Base-by-base conservation (phyloP, 2,329 filamentous ascomycete genomes). In the Exophiala viscosa region DNA sequence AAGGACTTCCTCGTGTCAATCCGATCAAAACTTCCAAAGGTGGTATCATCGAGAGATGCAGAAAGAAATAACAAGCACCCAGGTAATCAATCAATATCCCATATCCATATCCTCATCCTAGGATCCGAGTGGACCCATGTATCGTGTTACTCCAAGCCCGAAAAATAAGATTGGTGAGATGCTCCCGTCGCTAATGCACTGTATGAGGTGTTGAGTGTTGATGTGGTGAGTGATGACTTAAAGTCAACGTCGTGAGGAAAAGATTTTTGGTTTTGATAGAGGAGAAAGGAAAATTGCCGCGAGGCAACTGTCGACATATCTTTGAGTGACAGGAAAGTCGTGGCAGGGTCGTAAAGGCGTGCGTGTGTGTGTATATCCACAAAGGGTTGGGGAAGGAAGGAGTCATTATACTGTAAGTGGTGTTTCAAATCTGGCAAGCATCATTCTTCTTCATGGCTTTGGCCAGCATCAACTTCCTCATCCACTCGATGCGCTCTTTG, bases 401-500 rank as follows among this genome's bases (percentile, higher is more conserved):
- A 28, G 14, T 13, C 17, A 35, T 13, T 13, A 43, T 39, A 13
- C 3, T 17, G 43, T 14, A 15, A 15, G 3, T 35, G 14, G 20
- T 31, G 18, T 43, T 43, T 54, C 41, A 59, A 41, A 59, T 59
- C 31, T 48, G 42, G 28, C 39, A 39, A 34, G 44, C 18, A 17
- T 51, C 53, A 36, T 59, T 59, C 53, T 54, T 59, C 56, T 50
- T 59, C 56, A 59, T 59, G 44, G 72, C 71, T 41, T 70, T 73
- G n/a, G 71, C 71, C 3, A 74, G 67, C 73, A 75, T 75, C 31
- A 74, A 57, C 60, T 74, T 71, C 3, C 72, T 65, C 71, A 74
- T 73, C 93, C 93, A 99, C 69, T 96, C 92, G 65, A 97, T 96
- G 57, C 92, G 82, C 67, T 96, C 88, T 66, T 96, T 89, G 11